phyloP scores from a whole-genome alignment of 371 early-diverging fungal species.

The Chytridiales sp. region DNA sequence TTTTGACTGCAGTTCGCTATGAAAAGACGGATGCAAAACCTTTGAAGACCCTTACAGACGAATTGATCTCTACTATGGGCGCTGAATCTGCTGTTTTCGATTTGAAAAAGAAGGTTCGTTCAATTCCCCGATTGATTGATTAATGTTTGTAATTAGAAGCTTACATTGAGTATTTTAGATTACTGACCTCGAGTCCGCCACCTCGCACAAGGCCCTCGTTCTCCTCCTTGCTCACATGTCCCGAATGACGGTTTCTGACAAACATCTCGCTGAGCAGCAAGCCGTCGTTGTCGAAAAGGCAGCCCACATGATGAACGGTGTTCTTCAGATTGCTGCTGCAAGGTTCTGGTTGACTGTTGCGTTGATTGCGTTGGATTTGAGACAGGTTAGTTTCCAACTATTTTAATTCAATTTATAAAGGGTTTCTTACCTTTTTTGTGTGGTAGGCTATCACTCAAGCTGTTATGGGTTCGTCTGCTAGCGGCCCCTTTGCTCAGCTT shows the following conservation, averaged over 20 bases:
- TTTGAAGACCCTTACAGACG: constrained; percentile 24
- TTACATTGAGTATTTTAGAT: too few relatives aligned
- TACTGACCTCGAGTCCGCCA: constrained; percentile 26
- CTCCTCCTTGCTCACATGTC: constrained; percentile 84
- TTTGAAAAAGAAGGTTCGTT: constrained; percentile 30
- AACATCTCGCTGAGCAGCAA: constrained; percentile 51
- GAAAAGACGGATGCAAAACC: constrained; percentile 7
- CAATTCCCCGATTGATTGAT: neutral
- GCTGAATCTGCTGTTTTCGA: constrained; percentile 26
- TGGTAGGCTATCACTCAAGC: constrained; percentile 73
- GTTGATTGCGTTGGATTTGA: constrained; percentile 66
- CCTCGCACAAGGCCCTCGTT: constrained; percentile 66
- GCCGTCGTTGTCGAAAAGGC: constrained; percentile 64
- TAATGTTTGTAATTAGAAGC: constrained; percentile 6
- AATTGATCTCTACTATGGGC: constrained; percentile 5
- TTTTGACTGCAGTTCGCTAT: constrained; percentile 24
- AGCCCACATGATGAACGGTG: constrained; percentile 71
- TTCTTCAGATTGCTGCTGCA: constrained; percentile 83
- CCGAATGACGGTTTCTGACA: constrained; percentile 62
- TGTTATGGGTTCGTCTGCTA: constrained; percentile 27
- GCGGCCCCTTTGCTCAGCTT: constrained; percentile 77
- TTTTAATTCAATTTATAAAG: neutral
- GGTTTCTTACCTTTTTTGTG: constrained; percentile 20
- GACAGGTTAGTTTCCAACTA: constrained; percentile 47
- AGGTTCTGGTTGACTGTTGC: constrained; percentile 75